Evolutionary conservation across 2,329 filamentous ascomycete genomes (phyloP).

Genomic region (Fusarium anthophilum): DNA sequence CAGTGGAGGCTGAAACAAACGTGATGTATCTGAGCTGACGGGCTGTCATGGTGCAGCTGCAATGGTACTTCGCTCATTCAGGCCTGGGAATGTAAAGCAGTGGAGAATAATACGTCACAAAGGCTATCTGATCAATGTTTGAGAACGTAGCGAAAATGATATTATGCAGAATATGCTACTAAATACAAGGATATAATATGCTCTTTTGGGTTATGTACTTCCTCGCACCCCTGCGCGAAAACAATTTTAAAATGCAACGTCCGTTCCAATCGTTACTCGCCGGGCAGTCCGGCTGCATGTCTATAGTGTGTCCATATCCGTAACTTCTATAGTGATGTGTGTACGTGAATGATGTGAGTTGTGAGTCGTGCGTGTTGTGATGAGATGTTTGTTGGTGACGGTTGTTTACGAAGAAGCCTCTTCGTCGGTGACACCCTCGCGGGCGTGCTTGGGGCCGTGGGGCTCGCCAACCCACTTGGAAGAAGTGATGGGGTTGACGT

Average conservation of each 20-base stretch:
- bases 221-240: neutral
- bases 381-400: neutral
- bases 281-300: conserved; percentile 21
- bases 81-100: neutral
- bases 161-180: conserved; percentile 24
- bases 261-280: conserved; percentile 29
- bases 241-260: conserved; percentile 17
- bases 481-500: conserved; percentile 60
- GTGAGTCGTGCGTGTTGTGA: neutral
- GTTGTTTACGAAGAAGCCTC: conserved; percentile 26
- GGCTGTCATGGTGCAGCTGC: too few species aligned
- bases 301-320: neutral
- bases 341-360: neutral
- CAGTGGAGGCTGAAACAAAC: too few species aligned
- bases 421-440: conserved; percentile 30
- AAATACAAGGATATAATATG: conserved; percentile 34
- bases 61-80: neutral
- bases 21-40: too few species aligned
- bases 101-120: too few species aligned
- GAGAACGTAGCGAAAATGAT: conserved; percentile 18
- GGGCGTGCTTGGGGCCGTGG: conserved; percentile 13
- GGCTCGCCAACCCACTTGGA: conserved; percentile 38
- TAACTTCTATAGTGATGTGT: conserved; percentile 3
- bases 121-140: neutral
- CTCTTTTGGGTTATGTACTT: conserved; percentile 24